Base-by-base conservation (phyloP, 1,284 basidiomycete genomes). In the Paramarasmius palmivorus region DNA sequence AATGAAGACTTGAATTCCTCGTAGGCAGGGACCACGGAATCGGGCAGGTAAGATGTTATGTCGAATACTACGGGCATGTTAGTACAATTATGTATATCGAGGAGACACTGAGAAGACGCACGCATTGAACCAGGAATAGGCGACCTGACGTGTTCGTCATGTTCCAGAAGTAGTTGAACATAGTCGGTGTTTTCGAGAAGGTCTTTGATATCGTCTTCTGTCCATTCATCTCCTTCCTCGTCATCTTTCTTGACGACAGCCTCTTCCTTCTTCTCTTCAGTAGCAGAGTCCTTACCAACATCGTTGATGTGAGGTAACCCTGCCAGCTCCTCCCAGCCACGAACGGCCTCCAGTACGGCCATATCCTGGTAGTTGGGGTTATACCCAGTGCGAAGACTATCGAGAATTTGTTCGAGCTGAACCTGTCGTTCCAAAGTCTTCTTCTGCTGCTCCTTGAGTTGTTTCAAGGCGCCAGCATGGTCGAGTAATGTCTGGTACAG, bases 361-460 rank as follows among this genome's bases (percentile, higher is more conserved):
- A 99, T 98, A 67, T 99, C 96, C 69, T 96, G 93, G 69, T 98
- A 98, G 71, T 99, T 99, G 20, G 96, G 96, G 70, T 99, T 99
- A 75, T 98, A 98, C 0, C 89, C 88, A 8, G 82, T 81, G 10
- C 92, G 84, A 2, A 99, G 81, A 35, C 88, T 79, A 54, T 88
- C 82, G 14, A 99, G 80, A 49, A 98, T 90, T n/a, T 86, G 82
- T n/a, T 88, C 88, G 2, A 99, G 81, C 23, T 84, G 79, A 57
- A 84, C 80, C 61, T 95, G 83, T 57, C 90, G 88, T 54, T 86
- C 81, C 23, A 90, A 71, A 53, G 92, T 84, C 57, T 85, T 84
- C 49, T 84, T 74, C 62, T 93, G 79, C 62, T 91, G 85, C 37
- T 77, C 76, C 52, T 85, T 81, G 3, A 99, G 80, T 6, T 90